Evolutionary conservation across 768 basidiomycete genomes (phyloP), one percentile per base, ranked within the genome.

Genomic region (Tylopilus rubrobrunneus): DNA sequence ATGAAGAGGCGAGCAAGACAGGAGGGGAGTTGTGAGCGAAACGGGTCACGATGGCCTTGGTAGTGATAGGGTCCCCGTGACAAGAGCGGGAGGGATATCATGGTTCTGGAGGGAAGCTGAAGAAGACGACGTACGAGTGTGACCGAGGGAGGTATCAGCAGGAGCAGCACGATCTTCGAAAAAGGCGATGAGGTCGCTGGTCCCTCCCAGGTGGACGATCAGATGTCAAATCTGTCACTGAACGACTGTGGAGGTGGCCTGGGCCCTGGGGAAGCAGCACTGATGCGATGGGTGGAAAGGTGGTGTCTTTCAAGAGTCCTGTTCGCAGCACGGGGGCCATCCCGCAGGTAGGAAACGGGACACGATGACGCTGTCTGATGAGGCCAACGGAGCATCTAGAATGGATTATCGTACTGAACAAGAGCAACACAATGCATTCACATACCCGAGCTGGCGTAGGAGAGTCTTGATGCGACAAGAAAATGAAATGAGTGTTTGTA

Each of bases 111-210:
- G 5, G 25, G 25, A 25, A 5, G 25, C 25, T 25, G 25, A 25
- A 25, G 25, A 25, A 2, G 87, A 87, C 25, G 80, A 64, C 0
- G 78, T 72, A 31, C 87, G 77, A 7, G 77, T 67, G 60, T 86
- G 85, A n/a, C 74, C 67, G 23, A 65, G 70, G 15, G 68, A 61
- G 5, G 54, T 55, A 2, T 73, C 65, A 2, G 74, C 71, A 21
- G 75, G 74, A 29, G 71, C 69, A 17, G 78, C 73, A 52, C 73
- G 76, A 54, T 79, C 77, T 56, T 85, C 89, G 55, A 90, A 92
- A 28, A 85, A 81, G 0, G 89, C 87, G 37, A 87, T 86, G 46
- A 92, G 78, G 51, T 87, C 84, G 14, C 77, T 85, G 0, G 87
- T 77, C 15, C 86, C 84, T 67, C n/a, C 71, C 70, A 27, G 55